A percentile compares a stretch with the other conserved stretches of the same genome.
Conservation (phyloP, 2,329 filamentous ascomycete genomes). For the Exserohilum turcica region DNA sequence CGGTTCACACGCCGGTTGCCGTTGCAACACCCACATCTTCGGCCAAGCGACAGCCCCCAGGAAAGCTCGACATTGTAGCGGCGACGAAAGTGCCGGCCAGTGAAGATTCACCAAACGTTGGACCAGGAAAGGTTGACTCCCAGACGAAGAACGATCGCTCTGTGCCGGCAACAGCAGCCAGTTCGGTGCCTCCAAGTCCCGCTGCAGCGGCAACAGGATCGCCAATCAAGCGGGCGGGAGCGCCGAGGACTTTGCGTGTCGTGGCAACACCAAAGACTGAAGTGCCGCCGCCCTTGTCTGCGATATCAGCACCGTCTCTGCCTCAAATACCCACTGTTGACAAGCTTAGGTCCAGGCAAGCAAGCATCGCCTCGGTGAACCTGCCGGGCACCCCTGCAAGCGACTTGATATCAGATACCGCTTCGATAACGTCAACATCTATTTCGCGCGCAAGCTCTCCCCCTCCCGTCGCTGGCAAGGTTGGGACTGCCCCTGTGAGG, state of each 20-base stretch:
- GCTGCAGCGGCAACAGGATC: conserved; percentile 58
- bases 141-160: conserved; percentile 34
- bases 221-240: conserved; percentile 48
- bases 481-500: conserved; percentile 72
- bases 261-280: conserved; percentile 70
- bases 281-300: conserved; percentile 51
- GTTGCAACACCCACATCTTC: conserved; percentile 17
- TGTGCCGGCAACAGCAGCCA: conserved; percentile 51
- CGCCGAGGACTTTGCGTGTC: conserved; percentile 71
- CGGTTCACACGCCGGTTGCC: conserved; percentile 7
- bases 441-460: conserved; percentile 75
- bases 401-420: conserved; percentile 76
- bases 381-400: conserved; percentile 75
- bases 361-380: conserved; percentile 62
- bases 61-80: conserved; percentile 55
- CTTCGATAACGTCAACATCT: conserved; percentile 74
- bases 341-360: conserved; percentile 56
- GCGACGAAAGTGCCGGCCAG: conserved; percentile 36
- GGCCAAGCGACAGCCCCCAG: conserved; percentile 50
- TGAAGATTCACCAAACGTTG: conserved; percentile 22
- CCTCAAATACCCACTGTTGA: conserved; percentile 45
- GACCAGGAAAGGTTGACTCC: conserved; percentile 27
- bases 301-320: conserved; percentile 35
- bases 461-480: conserved; percentile 61
- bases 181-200: conserved; percentile 56